Evolutionary conservation across 768 basidiomycete species (phyloP), one percentile per base, ranked within the genome.

Genomic region (Phlegmacium glaucopus): DNA sequence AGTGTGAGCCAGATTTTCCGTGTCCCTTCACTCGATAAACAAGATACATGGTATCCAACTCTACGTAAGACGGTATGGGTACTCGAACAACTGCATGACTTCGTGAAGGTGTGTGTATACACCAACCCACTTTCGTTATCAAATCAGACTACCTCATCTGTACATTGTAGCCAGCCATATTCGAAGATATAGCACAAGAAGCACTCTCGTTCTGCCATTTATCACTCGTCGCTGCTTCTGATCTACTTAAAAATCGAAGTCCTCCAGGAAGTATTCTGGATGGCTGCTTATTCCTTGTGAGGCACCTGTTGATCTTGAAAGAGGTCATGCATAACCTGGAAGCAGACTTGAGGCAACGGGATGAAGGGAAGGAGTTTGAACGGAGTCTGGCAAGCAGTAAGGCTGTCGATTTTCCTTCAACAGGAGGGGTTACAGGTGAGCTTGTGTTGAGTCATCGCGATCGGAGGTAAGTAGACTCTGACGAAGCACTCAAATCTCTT

Each of bases 141-240:
- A 30, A 44, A 29, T 48, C 46, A 43, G n/a, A 7, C n/a, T n/a
- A 34, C 36, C 9, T 28, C 6, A 10, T 34, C 32, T n/a, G 32
- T 6, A 22, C n/a, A 22, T 22, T 22, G 22, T 49, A 98, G 94
- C 85, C 90, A n/a, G 86, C 83, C 1, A 94, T 97, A 48, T 99
- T 96, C 49, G 89, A 94, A 57, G 96, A 99, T 63, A 89, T 98
- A 34, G 94, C 95, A 0, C 90, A 94, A 67, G 94, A 97, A 68
- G 91, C 94, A 0, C 76, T 96, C 27, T 74, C 78, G 10, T 71
- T 92, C 4, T 95, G 94, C 62, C 80, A 85, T 29, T 77, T 85
- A 49, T 95, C 94, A 0, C 77, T 98, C 4, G 72, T 87, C 29
- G 64, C 77, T 5, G 92, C 90, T 0, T 77, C 87, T 0, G 77